A percentile compares a stretch with the other conserved stretches of the same genome.
Evolutionary conservation across 2,329 filamentous ascomycete genomes (phyloP).

Genomic region (Cadophora malorum): DNA sequence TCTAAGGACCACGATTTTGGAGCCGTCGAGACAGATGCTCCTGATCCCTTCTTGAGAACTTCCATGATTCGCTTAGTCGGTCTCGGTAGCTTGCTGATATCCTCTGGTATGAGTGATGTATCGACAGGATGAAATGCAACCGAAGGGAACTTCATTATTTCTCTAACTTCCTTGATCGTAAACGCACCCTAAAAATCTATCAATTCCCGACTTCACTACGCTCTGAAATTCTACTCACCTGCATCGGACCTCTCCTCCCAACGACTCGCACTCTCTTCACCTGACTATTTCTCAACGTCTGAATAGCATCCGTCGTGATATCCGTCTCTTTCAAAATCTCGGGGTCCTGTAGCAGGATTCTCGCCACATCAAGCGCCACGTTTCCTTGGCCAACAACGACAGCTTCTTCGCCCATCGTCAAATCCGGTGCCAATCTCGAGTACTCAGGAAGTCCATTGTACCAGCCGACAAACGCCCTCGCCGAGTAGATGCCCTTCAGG

Average conservation of each 20-base stretch:
- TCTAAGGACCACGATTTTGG: slow-evolving; percentile 81
- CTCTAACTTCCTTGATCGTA: slow-evolving; percentile 92
- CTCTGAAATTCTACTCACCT: slow-evolving; percentile 55
- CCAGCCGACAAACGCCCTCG: slow-evolving; percentile 95
- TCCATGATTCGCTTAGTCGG: slow-evolving; percentile 80
- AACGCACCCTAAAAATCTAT: slow-evolving; percentile 72
- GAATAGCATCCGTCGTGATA: slow-evolving; percentile 84
- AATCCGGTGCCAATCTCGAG: slow-evolving; percentile 72
- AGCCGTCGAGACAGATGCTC: slow-evolving; percentile 51
- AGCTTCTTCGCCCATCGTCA: slow-evolving; percentile 79
- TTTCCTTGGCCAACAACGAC: slow-evolving; percentile 95
- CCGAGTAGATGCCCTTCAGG: slow-evolving; percentile 80
- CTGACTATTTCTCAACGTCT: slow-evolving; percentile 72
- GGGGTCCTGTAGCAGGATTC: slow-evolving; percentile 81
- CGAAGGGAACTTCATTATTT: slow-evolving; percentile 78
- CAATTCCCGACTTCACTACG: not conserved
- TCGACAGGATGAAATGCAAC: slow-evolving; percentile 77
- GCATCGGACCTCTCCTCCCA: slow-evolving; percentile 85
- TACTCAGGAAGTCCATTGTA: slow-evolving; percentile 95
- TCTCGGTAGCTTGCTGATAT: slow-evolving; percentile 74
- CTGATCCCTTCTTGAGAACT: slow-evolving; percentile 77
- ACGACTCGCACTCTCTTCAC: slow-evolving; percentile 86
- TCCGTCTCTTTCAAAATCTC: slow-evolving; percentile 81
- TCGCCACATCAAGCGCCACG: slow-evolving; percentile 90
- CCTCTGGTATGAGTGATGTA: slow-evolving; percentile 67